Evolutionary conservation across 225 moss, liverwort and hornwort genomes (phyloP), one percentile per base, ranked within the genome.

Genomic region (Lunularia cruciata): DNA sequence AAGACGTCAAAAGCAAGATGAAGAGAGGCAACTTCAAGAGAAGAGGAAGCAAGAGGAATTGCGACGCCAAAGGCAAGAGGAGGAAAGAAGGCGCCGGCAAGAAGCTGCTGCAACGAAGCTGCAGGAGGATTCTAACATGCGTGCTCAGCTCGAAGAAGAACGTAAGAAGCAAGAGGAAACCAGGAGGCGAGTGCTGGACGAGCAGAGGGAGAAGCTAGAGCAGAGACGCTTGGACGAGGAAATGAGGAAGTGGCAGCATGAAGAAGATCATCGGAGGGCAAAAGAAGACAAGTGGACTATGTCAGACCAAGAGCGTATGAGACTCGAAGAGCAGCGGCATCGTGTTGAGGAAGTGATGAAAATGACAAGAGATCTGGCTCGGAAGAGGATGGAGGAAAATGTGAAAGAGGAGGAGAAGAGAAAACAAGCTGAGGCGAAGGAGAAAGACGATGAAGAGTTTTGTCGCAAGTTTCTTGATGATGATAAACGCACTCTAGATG

Each of bases 321-420:
- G 31, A 20, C 61, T 67, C 20, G 67, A 71, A 40, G 75, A 72
- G 52, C 67, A 72, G 37, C 65, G 73, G 6, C 55, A 57, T 28
- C 61, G 68, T 56, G 64, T 63, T 22, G 80, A 76, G 31, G 72
- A 68, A 34, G 76, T 73, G 25, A 72, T 68, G 75, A 72, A 68
- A 18, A 69, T 76, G 73, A 51, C 80, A 1, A 69, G 58, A 69
- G 68, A 69, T 28, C 13, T 81, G 61, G 55, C 73, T 51, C 47
- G 63, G 36, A 81, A 59, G 55, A 30, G 57, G 57, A 30, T 72
- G 27, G 75, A 76, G 38, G 65, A 34, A 18, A 71, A 2, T 30
- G 23, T 26, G 63, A 70, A 63, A 18, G 63, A 26, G 25, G 39
- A 19, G 43, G 68, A 66, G 12, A 47, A 30, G 19, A 66, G 60